Base-by-base conservation (phyloP, 2,329 filamentous ascomycete species). In the Arthrinium puccinioides region DNA sequence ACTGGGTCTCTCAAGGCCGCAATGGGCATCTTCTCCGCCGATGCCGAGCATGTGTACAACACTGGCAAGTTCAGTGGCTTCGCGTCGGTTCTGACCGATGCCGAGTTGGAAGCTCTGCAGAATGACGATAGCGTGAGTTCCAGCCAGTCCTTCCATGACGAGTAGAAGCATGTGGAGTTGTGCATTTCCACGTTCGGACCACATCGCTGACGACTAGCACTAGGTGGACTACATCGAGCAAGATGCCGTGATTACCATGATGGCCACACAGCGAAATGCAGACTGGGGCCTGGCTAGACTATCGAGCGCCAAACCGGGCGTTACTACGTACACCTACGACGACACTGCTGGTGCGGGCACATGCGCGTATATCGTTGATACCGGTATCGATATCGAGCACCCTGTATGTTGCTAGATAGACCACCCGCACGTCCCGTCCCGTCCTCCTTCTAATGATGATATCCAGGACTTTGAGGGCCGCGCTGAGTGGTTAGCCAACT, bases 351-450 rank as follows among this genome's bases (percentile, higher is more conserved):
- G 68, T 11, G 38, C 50, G 11, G 60, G 54, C 21, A 64, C 57
- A 36, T 75, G 63, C 42, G 58, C 66, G 33, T 79, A 77, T 50
- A 55, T 79, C 36, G 55, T 78, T 38, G 74, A 79, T 51, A 74
- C 69, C 0, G 74, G 74, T 25, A 67, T 78, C 36, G 60, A 62
- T 28, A 61, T 55, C 15, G 39, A 50, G 5, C 74, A 79, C 37
- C 20, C 52, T 32, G 53, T 55, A 52, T 9, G 50, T 37, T 25
- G 15, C 29, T 31, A 10, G 10, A 16, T n/a, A n/a, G n/a, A n/a
- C n/a, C n/a, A n/a, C n/a, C n/a, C n/a, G n/a, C n/a, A n/a, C n/a
- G n/a, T n/a, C n/a, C n/a, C n/a, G n/a, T n/a, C n/a, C n/a, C n/a
- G n/a, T n/a, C n/a, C n/a, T n/a, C 20, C 8, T 15, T 18, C 47